Conservation (phyloP, 2,329 filamentous ascomycete genomes). For the Arthroderma sp. region DNA sequence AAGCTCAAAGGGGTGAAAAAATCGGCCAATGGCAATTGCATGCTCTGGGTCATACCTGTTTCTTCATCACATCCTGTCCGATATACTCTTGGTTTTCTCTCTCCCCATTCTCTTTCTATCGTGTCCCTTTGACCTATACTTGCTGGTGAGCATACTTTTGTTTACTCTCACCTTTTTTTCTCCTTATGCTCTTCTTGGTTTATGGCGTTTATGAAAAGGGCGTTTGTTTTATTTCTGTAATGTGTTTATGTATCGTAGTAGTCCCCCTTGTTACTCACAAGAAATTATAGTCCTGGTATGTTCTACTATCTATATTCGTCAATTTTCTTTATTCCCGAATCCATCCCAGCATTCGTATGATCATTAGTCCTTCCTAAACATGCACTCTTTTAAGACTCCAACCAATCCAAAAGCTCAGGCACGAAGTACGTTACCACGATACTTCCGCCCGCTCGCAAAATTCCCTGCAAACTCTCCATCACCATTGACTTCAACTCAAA, state of each 20-base stretch:
- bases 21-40: background rate
- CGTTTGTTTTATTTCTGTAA: background rate
- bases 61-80: background rate
- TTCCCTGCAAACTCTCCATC: conserved; percentile 86
- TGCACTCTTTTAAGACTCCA: conserved; percentile 23
- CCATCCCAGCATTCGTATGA: background rate
- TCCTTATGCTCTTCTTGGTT: background rate
- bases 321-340: background rate
- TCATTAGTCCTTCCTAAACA: background rate
- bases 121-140: background rate
- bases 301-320: background rate
- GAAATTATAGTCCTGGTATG: background rate
- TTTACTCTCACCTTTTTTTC: background rate
- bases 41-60: background rate
- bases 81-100: background rate
- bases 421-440: conserved; percentile 94
- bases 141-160: background rate
- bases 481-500: conserved; percentile 93
- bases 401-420: conserved; percentile 59
- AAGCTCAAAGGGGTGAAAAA: background rate
- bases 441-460: conserved; percentile 79
- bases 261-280: background rate
- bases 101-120: background rate
- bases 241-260: conserved; percentile 2
- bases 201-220: background rate